Evolutionary conservation across 768 basidiomycete species (phyloP), one percentile per base, ranked within the genome.

Genomic region (Mycena filopes): DNA sequence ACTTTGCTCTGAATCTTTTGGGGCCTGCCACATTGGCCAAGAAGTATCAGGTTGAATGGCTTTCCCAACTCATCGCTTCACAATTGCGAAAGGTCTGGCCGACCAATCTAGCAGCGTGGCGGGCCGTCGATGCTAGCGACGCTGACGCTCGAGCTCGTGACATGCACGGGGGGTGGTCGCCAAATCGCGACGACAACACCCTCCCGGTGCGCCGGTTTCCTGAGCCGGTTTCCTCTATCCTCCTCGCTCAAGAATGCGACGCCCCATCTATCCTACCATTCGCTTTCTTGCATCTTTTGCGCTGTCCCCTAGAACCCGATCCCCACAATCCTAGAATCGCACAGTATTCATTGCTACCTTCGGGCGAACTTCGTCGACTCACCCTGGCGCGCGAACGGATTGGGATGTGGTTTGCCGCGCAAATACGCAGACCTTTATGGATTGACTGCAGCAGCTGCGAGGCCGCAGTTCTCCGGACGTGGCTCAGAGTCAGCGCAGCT

Each of bases 31-130:
- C 20, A n/a, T 11, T 63, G 26, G 62, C 62, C 3, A 56, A 51
- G 28, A 63, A 63, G 36, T 63, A 63, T 21, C 46, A 56, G 29
- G 47, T 63, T 31, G 55, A 63, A 21, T 63, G 55, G 62, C 49
- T 63, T 21, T n/a, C 13, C 16, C 23, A 49, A 10, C 18, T 31
- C 40, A 31, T 42, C 36, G 61, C 61, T 18, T 33, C 48, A n/a
- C 62, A 46, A 31, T 46, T 63, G 41, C 20, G n/a, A 41, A 51
- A 53, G 16, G 10, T 16, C 5, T 58, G 55, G 63, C 63, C 47
- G 9, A 51, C 42, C 7, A 50, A 48, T 23, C 0, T 50, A 2
- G 62, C 23, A 13, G 63, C 48, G 36, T 57, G 63, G 63, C 15
- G 18, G 28, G 36, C 3, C 4, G 16, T 64, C 13, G 20, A 3